Evolutionary conservation across 352 stramenopile species (phyloP).

Genomic region (Saprolegnia parasitica): DNA sequence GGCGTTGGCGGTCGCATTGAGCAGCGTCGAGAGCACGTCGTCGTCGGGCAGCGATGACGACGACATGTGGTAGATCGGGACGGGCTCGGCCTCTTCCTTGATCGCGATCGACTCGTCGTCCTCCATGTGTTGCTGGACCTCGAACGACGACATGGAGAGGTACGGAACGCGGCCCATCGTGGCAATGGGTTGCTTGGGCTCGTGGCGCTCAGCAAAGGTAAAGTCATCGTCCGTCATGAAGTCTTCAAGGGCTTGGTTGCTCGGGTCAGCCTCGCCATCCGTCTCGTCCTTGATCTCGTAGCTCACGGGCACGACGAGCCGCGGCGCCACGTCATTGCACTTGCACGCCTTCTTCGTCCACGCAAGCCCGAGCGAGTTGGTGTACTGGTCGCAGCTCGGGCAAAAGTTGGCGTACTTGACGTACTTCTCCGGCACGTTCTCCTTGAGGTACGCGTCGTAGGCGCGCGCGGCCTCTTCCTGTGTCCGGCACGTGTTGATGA

Average conservation of each 20-base stretch:
- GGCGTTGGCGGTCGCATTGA: slow-evolving; percentile 29
- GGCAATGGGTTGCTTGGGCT: not conserved
- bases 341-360: slow-evolving; percentile 71
- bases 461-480: slow-evolving; percentile 72
- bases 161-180: slow-evolving; percentile 27
- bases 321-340: slow-evolving; percentile 36
- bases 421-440: slow-evolving; percentile 77
- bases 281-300: slow-evolving; percentile 34
- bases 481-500: slow-evolving; percentile 87
- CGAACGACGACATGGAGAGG: slow-evolving; percentile 13
- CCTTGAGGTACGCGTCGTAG: slow-evolving; percentile 81
- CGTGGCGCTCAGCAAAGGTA: slow-evolving; percentile 61
- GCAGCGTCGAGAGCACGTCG: slow-evolving; percentile 13
- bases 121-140: slow-evolving; percentile 35
- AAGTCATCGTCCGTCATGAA: slow-evolving; percentile 49
- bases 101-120: slow-evolving; percentile 37
- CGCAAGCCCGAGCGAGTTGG: slow-evolving; percentile 69
- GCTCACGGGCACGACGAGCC: slow-evolving; percentile 32
- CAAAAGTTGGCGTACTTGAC: slow-evolving; percentile 86
- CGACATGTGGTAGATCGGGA: not conserved
- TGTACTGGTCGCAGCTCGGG: slow-evolving; percentile 67
- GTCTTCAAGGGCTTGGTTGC: slow-evolving; percentile 37
- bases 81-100: slow-evolving; percentile 35
- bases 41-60: slow-evolving; percentile 27
- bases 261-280: slow-evolving; percentile 38